Evolutionary conservation across 495 filamentous ascomycete species (phyloP).

Genomic region (Penicillium chermesinum): DNA sequence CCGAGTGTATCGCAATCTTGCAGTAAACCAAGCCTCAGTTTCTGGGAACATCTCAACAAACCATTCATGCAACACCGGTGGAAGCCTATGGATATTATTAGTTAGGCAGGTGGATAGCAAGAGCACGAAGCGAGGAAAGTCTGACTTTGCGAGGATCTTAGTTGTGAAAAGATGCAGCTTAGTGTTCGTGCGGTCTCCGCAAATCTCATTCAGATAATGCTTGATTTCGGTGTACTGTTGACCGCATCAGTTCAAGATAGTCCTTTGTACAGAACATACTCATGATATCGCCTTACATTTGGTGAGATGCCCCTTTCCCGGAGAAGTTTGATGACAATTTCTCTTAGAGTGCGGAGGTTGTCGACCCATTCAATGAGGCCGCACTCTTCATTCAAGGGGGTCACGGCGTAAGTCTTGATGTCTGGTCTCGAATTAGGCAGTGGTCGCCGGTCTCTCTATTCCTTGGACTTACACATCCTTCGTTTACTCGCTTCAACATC

Average conservation of each 20-base stretch:
- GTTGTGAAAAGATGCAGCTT: conserved; percentile 66
- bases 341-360: conserved; percentile 85
- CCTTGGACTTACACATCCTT: conserved; percentile 54
- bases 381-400: conserved; percentile 94
- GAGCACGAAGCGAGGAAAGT: background rate
- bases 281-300: conserved; percentile 34
- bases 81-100: conserved; percentile 48
- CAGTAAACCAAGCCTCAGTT: conserved; percentile 84
- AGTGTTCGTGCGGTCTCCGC: conserved; percentile 34
- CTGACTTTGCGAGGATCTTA: conserved; percentile 49
- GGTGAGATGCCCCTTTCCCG: conserved; percentile 59
- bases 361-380: conserved; percentile 99
- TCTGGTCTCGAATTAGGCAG: conserved; percentile 37
- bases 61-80: conserved; percentile 85
- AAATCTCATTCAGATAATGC: conserved; percentile 53
- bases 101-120: background rate
- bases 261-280: background rate
- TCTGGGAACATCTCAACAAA: conserved; percentile 93
- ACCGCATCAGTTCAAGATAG: background rate
- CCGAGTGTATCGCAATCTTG: conserved; percentile 84
- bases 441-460: background rate
- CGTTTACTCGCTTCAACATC: conserved; percentile 86
- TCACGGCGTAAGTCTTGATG: conserved; percentile 95
- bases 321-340: conserved; percentile 78
- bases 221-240: conserved; percentile 55